Evolutionary conservation across 2,329 filamentous ascomycete species (phyloP), one percentile per base, ranked within the genome.

Genomic region (Colletotrichum sp.): DNA sequence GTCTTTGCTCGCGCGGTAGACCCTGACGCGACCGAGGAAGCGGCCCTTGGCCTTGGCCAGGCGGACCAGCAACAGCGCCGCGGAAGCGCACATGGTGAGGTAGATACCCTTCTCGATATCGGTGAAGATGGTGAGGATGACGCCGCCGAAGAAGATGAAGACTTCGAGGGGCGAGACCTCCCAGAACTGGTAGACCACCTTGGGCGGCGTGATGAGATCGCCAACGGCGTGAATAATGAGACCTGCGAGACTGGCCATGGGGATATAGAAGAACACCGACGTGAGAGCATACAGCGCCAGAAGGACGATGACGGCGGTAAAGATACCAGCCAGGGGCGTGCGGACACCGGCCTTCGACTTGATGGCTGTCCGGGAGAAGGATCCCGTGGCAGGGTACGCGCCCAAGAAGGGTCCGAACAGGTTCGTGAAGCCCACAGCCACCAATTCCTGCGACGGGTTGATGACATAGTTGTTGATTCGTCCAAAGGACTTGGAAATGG

Each of bases 191-290:
- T 95, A 95, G 3, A 96, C 89, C 0, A 91, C 93, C 79, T 93
- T 93, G 2, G 94, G 94, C 2, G 93, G 91, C 0, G 93, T 93
- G 80, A 96, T 91, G 63, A 96, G 86, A 80, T 96, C 94, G 79
- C 92, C 92, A 1, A 97, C 95, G 5, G 95, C 95, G 83, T 97
- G 95, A 77, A 97, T 96, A 80, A 97, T 96, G 79, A 97, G 91
- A 28, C 91, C 95, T 1, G 94, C 89, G 8, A 97, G 88, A 2
- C 91, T 89, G 2, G 94, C 90, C 72, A 89, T 92, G 0, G 95
- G 94, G 71, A 97, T 96, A 83, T 94, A 96, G 87, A 91, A 96
- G 87, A 97, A 96, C 34, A 96, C 92, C 0, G 92, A 91, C 0
- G 95, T 93, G 32, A 97, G 86, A 7, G 92, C 94, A 79, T 97